A percentile compares a stretch with the other conserved stretches of the same genome.
Conservation (phyloP, 495 filamentous ascomycete species). For the Podospora didyma region DNA sequence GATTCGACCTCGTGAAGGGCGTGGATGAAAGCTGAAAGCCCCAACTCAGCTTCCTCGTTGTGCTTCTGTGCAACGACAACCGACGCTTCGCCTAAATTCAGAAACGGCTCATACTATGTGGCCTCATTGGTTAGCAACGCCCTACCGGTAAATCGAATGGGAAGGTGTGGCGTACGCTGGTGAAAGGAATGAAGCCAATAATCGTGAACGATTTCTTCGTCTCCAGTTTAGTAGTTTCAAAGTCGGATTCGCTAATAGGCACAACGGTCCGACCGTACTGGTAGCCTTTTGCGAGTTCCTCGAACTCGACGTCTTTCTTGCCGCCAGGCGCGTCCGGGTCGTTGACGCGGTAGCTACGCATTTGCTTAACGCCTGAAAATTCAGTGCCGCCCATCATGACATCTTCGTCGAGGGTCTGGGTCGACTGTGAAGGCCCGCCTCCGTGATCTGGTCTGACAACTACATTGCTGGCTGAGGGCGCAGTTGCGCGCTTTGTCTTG, state of each 20-base stretch:
- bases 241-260: slow-evolving; percentile 78
- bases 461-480: slow-evolving; percentile 72
- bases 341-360: slow-evolving; percentile 74
- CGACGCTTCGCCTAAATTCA: slow-evolving; percentile 74
- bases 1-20: slow-evolving; percentile 80
- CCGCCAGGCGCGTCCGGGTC: slow-evolving; percentile 71
- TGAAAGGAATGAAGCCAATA: slow-evolving; percentile 75
- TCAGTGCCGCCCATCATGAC: slow-evolving; percentile 39
- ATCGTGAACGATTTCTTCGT: slow-evolving; percentile 71
- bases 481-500: slow-evolving; percentile 69
- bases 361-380: slow-evolving; percentile 63
- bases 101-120: slow-evolving; percentile 72
- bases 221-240: slow-evolving; percentile 75
- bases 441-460: slow-evolving; percentile 48
- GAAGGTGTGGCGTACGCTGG: slow-evolving; percentile 53
- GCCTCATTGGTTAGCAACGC: neutral
- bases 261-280: slow-evolving; percentile 92
- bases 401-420: slow-evolving; percentile 45
- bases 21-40: slow-evolving; percentile 85
- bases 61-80: slow-evolving; percentile 68
- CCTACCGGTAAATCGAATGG: neutral
- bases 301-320: slow-evolving; percentile 78
- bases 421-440: slow-evolving; percentile 37
- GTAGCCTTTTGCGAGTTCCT: slow-evolving; percentile 87
- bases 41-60: slow-evolving; percentile 73